Conservation (phyloP, 768 basidiomycete genomes). For the Psilocybe cubensis region DNA sequence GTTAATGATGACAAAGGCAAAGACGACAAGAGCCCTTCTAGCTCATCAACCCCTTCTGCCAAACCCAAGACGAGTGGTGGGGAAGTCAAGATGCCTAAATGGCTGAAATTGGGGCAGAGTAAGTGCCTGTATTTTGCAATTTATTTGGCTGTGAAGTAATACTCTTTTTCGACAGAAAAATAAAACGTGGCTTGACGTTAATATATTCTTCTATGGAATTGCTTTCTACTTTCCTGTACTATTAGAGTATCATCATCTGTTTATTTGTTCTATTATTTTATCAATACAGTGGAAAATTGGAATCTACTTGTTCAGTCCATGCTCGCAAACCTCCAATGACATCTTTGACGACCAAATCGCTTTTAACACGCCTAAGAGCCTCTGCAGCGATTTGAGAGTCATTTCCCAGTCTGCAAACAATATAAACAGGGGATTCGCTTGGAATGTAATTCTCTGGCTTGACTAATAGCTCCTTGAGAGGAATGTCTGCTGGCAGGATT, state of each 20-base stretch:
- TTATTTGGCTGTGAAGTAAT: background rate
- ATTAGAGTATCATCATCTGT: background rate
- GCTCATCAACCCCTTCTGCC: slow-evolving; percentile 3
- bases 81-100: slow-evolving; percentile 75
- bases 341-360: slow-evolving; percentile 52
- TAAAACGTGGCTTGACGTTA: background rate
- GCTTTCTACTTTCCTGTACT: slow-evolving; percentile 1
- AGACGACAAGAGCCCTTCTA: background rate
- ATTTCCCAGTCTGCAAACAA: slow-evolving; percentile 90
- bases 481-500: slow-evolving; percentile 59
- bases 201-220: background rate
- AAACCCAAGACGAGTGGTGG: slow-evolving; percentile 11
- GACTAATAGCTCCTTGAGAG: slow-evolving; percentile 65
- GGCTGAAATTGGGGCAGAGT: slow-evolving; percentile 75
- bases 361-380: slow-evolving; percentile 47
- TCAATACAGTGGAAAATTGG: slow-evolving; percentile 81
- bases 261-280: slow-evolving; percentile 1
- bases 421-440: slow-evolving; percentile 40
- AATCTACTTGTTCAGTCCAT: slow-evolving; percentile 79
- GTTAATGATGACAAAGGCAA: slow-evolving; percentile 19
- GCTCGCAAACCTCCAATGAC: slow-evolving; percentile 82
- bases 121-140: background rate
- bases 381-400: slow-evolving; percentile 90
- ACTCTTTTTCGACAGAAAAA: slow-evolving; percentile 12
- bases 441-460: slow-evolving; percentile 55